Conservation (phyloP, 31 red algal species). For the Pterothamnion heteromorphum region DNA sequence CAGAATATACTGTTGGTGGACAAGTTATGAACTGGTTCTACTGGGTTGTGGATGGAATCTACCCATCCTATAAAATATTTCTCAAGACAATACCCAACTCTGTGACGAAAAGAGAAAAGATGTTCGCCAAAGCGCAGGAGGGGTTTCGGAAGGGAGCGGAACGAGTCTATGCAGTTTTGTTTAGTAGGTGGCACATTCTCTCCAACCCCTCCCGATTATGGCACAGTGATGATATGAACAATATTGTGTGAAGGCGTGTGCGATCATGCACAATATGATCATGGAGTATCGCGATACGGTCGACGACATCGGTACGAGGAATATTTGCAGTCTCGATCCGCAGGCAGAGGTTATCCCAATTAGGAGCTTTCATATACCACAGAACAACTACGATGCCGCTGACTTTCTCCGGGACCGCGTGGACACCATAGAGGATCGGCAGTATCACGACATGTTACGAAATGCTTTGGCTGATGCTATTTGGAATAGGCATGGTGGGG, state of each 20-base stretch:
- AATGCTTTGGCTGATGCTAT: neutral
- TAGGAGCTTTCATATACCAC: neutral
- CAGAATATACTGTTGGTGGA: neutral
- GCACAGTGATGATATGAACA: neutral
- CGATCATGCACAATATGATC: conserved; percentile 34
- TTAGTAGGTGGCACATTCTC: conserved; percentile 21
- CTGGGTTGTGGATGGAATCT: conserved; percentile 38
- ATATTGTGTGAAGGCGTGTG: neutral
- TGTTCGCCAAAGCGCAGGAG: conserved; percentile 7
- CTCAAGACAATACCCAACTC: conserved; percentile 6
- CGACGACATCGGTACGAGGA: neutral
- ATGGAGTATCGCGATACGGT: neutral
- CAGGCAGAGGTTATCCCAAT: neutral
- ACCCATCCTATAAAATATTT: conserved; percentile 24
- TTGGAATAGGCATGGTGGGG: neutral
- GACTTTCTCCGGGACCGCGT: neutral
- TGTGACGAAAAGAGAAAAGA: conserved; percentile 19
- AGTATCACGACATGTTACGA: neutral
- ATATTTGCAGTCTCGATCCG: neutral
- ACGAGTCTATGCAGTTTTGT: conserved; percentile 35
- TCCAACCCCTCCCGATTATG: neutral
- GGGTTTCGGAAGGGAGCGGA: neutral
- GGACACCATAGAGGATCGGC: neutral
- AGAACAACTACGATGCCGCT: neutral
- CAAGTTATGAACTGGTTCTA: conserved; percentile 15